A percentile compares a stretch with the other conserved stretches of the same genome.
Conservation (phyloP, 106 monocot species). For the Dendrobium huoshanense region DNA sequence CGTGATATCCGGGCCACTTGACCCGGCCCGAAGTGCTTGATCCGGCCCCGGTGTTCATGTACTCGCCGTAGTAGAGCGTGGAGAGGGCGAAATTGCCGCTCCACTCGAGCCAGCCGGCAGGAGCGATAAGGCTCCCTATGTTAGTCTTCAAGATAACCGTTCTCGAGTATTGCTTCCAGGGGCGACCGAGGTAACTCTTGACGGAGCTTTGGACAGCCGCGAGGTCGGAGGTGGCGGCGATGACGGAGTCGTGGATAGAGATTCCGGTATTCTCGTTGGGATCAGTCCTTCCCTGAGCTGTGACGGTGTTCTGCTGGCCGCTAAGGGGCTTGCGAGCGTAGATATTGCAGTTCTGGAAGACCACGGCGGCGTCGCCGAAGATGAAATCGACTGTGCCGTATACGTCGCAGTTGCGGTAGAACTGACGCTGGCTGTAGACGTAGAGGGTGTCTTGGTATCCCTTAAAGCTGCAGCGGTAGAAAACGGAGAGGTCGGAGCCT, state of each 20-base stretch:
- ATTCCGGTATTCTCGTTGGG: constrained; percentile 28
- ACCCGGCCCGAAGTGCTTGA: constrained; percentile 12
- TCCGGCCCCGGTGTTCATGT: constrained; percentile 20
- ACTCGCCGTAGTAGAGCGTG: constrained; percentile 28
- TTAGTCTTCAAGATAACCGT: constrained; percentile 21
- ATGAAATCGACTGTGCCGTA: constrained; percentile 54
- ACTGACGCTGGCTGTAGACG: constrained; percentile 28
- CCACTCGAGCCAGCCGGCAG: constrained; percentile 31
- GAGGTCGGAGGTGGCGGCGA: constrained; percentile 22
- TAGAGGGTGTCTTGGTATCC: constrained; percentile 52
- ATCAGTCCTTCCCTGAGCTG: constrained; percentile 27
- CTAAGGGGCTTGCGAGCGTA: constrained; percentile 15
- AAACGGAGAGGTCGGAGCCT: constrained; percentile 22
- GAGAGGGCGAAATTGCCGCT: constrained; percentile 19
- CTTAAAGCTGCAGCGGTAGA: constrained; percentile 28
- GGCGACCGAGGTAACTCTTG: constrained; percentile 23
- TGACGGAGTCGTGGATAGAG: constrained; percentile 13
- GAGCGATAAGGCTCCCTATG: constrained; percentile 21
- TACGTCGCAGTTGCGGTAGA: constrained; percentile 43
- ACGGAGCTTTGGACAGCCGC: constrained; percentile 2
- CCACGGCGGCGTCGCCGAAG: constrained; percentile 41
- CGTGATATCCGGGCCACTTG: constrained; percentile 23
- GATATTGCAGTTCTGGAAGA: constrained; percentile 32
- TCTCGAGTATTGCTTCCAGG: constrained; percentile 32
- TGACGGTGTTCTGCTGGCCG: constrained; percentile 31